phyloP scores from a whole-genome alignment of 2,329 filamentous ascomycete species.

The Cladobotryum mycophilum region DNA sequence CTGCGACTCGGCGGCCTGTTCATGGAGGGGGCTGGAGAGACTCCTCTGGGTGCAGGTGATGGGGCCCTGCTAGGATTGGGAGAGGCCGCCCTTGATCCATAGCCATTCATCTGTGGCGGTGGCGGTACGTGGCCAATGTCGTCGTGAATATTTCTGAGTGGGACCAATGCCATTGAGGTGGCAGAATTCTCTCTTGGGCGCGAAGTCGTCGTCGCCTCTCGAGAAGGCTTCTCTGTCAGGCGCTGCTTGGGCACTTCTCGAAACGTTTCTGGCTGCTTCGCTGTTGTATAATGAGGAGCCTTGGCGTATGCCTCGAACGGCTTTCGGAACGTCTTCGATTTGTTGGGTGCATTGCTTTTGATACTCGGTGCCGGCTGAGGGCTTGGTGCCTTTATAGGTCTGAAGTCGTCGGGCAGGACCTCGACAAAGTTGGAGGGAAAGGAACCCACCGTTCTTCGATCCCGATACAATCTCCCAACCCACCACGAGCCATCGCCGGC shows the following conservation, averaged over 20 bases:
- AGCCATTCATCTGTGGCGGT: conserved; percentile 21
- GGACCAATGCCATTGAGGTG: conserved; percentile 21
- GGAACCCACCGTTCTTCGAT: conserved; percentile 82
- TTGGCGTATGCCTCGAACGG: conserved; percentile 63
- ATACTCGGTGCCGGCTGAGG: conserved; percentile 52
- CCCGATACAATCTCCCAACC: conserved; percentile 86
- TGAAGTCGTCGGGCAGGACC: conserved; percentile 77
- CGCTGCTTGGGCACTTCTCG: conserved; percentile 38
- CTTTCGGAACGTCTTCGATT: conserved; percentile 58
- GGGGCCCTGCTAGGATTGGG: conserved; percentile 20
- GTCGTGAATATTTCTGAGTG: conserved; percentile 19
- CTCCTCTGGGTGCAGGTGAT: conserved; percentile 30
- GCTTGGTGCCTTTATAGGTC: conserved; percentile 60
- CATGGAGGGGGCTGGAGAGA: conserved; percentile 18
- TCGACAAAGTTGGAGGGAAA: conserved; percentile 98
- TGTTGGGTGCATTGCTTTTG: conserved; percentile 50
- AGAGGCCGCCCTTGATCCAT: conserved; percentile 23
- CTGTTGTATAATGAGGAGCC: conserved; percentile 59
- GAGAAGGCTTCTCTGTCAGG: conserved; percentile 22
- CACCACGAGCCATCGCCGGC: conserved; percentile 98
- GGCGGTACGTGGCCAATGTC: conserved; percentile 15
- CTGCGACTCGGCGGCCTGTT: conserved; percentile 19
- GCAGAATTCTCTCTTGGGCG: conserved; percentile 14
- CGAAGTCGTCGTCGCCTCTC: conserved; percentile 18
- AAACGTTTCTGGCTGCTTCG: conserved; percentile 54